Conservation (phyloP, 2,329 filamentous ascomycete genomes). For the Colletotrichum brevisporum region DNA sequence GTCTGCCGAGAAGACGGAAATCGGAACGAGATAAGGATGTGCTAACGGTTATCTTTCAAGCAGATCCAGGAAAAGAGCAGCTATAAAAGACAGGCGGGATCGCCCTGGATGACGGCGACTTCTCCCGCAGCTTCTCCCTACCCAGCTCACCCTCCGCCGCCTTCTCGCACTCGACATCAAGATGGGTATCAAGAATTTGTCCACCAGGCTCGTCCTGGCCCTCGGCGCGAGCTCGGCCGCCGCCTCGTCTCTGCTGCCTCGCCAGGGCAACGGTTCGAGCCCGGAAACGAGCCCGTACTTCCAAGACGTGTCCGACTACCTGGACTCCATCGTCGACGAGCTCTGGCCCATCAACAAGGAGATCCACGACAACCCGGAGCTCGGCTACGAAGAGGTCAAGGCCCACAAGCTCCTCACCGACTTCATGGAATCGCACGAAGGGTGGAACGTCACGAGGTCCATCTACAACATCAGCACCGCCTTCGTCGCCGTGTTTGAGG, state of each 20-base stretch:
- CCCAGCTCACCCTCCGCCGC: not conserved
- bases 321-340: conserved; percentile 39
- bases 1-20: not conserved
- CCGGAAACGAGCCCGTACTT: conserved; percentile 24
- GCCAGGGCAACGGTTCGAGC: conserved; percentile 18
- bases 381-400: conserved; percentile 58
- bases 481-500: conserved; percentile 58
- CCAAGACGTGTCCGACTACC: conserved; percentile 38
- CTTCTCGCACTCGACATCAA: not conserved
- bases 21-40: not conserved
- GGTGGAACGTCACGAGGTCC: conserved; percentile 56
- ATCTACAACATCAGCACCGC: conserved; percentile 60
- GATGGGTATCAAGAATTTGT: conserved; percentile 12
- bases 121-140: not conserved
- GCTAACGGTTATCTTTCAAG: not conserved
- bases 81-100: no score
- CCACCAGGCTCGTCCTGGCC: conserved; percentile 14
- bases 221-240: conserved; percentile 5
- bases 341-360: conserved; percentile 56
- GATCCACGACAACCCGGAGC: conserved; percentile 60
- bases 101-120: no score
- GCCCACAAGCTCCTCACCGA: conserved; percentile 57
- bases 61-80: not conserved
- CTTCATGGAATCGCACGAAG: conserved; percentile 52
- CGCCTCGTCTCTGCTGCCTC: conserved; percentile 16